These are phyloP conservation scores for Podospora australis DNA, from an alignment of 495 filamentous ascomycete genomes.

Conservation along the genomic window DNA sequence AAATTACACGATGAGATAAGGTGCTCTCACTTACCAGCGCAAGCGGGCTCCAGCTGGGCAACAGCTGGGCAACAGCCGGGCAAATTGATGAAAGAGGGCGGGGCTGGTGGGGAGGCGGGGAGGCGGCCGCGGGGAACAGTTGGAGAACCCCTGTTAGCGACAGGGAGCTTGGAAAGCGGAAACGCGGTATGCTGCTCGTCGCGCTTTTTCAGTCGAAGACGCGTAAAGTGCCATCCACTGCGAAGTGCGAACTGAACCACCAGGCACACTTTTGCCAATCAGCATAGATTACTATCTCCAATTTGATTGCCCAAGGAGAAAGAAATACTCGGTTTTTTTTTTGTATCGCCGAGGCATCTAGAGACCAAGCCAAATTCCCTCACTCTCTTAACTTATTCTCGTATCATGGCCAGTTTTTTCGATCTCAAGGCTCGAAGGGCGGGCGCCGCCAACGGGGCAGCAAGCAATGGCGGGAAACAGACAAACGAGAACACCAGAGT, in stretches of 20 bases:
- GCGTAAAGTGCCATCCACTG: not conserved
- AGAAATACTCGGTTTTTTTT: no score
- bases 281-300: not conserved
- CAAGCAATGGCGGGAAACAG: slow-evolving; percentile 43
- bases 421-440: slow-evolving; percentile 89
- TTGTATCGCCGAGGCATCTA: no score
- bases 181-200: no score
- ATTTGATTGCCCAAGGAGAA: not conserved
- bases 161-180: not conserved
- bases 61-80: no score
- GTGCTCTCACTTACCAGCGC: no score
- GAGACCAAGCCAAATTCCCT: not conserved
- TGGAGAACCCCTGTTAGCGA: slow-evolving; percentile 6
- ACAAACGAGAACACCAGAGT: slow-evolving; percentile 58
- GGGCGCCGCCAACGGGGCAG: slow-evolving; percentile 54
- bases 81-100: no score
- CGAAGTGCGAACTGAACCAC: not conserved
- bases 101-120: no score
- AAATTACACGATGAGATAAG: no score
- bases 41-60: no score
- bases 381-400: not conserved
- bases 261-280: not conserved
- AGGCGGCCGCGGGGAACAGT: not conserved
- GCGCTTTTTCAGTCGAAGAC: not conserved
- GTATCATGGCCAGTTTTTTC: slow-evolving; percentile 76